Base-by-base conservation (phyloP, 1,284 basidiomycete genomes). In the Cutaneotrichosporon sp. region DNA sequence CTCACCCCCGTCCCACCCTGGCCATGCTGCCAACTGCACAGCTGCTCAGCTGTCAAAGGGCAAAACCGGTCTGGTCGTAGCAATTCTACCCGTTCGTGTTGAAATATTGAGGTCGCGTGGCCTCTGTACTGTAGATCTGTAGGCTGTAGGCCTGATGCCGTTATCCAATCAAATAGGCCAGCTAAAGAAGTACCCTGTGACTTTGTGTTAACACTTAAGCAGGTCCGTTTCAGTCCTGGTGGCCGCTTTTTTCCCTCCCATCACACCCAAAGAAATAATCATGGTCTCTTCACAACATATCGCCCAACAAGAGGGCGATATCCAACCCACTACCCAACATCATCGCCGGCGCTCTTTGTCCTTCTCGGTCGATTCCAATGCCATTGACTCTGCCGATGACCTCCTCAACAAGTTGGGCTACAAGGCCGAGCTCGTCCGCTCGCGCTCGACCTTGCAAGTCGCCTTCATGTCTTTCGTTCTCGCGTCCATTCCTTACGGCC, bases 391-490 rank as follows among this genome's bases (percentile, higher is more conserved):
- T 6, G 57, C 57, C 20, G 57, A 59, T n/a, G 53, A 59, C 45
- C 57, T 59, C 20, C 57, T 59, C 19, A 35, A 38, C 51, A 52
- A 59, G 44, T 49, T 59, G 51, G 57, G 57, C 33, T 59, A 59
- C 57, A 25, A 52, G 47, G 14, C 57, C 14, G 57, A 59, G 53
- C 53, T 59, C 31, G 44, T 50, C 1, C 57, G 57, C 43, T 33
- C 43, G 2, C 52, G 57, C 25, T 59, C 55, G 20, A 54, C 52
- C 2, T 43, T 55, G 20, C 47, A 54, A 16, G 57, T 55, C 38
- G 57, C 48, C 32, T 59, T 59, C 53, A 69, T 69, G 67, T 67
- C 60, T 14, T 61, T 69, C 32, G 61, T 69, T 17, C 58, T 69
- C 31, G 59, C 56, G 38, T 67, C 65, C 3, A 62, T 69, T 22